Conservation (phyloP, 108 stramenopile species). For the Cyclotella choctawhatcheeana region DNA sequence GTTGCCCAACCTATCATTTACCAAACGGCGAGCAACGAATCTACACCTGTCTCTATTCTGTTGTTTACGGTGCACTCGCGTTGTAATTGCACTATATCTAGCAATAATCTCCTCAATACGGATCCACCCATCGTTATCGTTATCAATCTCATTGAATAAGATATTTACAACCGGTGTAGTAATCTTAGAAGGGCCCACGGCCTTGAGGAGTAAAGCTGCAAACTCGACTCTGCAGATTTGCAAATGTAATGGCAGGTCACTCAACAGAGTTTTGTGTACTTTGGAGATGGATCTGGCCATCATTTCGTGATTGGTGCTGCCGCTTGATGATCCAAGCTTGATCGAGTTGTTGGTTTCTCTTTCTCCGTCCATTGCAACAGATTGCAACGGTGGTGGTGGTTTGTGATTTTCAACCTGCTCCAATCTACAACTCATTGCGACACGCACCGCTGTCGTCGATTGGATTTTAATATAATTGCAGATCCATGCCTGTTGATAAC, state of each 20-base stretch:
- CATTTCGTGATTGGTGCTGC: not conserved
- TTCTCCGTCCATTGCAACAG: slow-evolving; percentile 16
- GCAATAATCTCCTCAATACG: slow-evolving; percentile 20
- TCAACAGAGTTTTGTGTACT: slow-evolving; percentile 10
- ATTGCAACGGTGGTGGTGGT: too few relatives aligned
- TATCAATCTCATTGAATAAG: slow-evolving; percentile 21
- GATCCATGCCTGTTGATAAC: too few relatives aligned
- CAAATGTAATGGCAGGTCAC: slow-evolving; percentile 9
- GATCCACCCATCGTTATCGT: slow-evolving; percentile 30
- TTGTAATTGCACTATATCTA: slow-evolving; percentile 4
- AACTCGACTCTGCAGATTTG: slow-evolving; percentile 29
- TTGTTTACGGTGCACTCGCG: not conserved
- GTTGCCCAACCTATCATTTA: too few relatives aligned
- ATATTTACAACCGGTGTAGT: slow-evolving; percentile 19
- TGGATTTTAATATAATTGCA: too few relatives aligned
- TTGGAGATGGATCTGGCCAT: slow-evolving; percentile 1
- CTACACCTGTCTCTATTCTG: not conserved
- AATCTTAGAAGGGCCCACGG: slow-evolving; percentile 20
- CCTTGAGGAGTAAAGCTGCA: slow-evolving; percentile 17
- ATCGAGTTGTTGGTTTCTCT: slow-evolving; percentile 2
- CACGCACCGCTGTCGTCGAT: too few relatives aligned
- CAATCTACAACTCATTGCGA: too few relatives aligned
- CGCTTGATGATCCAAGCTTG: not conserved
- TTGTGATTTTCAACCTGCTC: too few relatives aligned
- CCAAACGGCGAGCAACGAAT: not conserved